Conservation (phyloP, 2,329 filamentous ascomycete genomes). For the Incumbomyces lentus region DNA sequence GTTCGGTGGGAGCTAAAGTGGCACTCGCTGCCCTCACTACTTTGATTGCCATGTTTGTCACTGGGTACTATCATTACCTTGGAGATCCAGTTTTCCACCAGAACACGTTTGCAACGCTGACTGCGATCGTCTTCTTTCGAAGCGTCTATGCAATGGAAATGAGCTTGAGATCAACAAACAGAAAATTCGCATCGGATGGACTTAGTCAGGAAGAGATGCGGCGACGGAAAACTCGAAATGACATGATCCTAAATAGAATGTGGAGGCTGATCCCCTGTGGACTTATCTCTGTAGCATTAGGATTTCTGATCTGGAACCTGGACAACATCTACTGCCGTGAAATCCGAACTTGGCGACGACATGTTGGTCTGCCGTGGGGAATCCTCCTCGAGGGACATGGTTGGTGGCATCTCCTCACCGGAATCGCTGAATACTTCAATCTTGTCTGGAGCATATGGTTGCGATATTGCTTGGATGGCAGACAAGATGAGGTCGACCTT, state of each 20-base stretch:
- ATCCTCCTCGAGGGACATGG: conserved; percentile 63
- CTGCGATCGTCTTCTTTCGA: conserved; percentile 56
- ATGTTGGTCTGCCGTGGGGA: conserved; percentile 68
- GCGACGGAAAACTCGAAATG: conserved; percentile 44
- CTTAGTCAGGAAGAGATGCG: conserved; percentile 33
- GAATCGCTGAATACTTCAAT: conserved; percentile 70
- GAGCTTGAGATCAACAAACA: conserved; percentile 45
- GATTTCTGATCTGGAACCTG: conserved; percentile 64
- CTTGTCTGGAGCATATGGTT: conserved; percentile 77
- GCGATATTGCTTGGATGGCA: conserved; percentile 62
- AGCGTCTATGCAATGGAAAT: conserved; percentile 68
- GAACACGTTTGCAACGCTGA: conserved; percentile 62
- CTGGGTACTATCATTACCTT: conserved; percentile 70
- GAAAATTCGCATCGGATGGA: conserved; percentile 38
- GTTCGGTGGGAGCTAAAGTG: conserved; percentile 27
- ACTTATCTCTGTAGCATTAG: conserved; percentile 52
- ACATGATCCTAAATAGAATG: conserved; percentile 39
- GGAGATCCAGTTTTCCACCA: conserved; percentile 76
- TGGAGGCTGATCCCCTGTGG: conserved; percentile 54
- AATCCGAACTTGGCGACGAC: conserved; percentile 54
- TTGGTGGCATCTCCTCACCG: conserved; percentile 73
- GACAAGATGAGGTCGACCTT: conserved; percentile 59
- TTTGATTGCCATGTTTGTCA: conserved; percentile 52
- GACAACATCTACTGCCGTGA: conserved; percentile 66
- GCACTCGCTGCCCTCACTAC: conserved; percentile 51